A percentile compares a stretch with the other conserved stretches of the same genome.
phyloP scores from a whole-genome alignment of 164 flowering plant species.

The Akebia trifoliata region DNA sequence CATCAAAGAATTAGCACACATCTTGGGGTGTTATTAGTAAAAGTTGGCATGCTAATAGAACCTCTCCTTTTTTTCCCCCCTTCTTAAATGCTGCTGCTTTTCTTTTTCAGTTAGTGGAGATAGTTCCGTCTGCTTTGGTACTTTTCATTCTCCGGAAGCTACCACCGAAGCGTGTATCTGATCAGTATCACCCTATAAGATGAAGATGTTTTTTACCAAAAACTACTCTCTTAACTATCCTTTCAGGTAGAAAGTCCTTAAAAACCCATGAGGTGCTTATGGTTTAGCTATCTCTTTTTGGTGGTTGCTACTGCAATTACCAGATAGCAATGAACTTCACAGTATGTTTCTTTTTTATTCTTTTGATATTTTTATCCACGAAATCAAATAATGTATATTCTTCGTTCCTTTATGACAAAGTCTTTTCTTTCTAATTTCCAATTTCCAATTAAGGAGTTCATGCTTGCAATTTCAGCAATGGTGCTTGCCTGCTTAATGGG shows the following conservation, averaged over 20 bases:
- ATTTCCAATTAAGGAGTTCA: too few relatives aligned
- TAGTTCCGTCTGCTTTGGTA: constrained; percentile 67
- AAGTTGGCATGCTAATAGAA: too few relatives aligned
- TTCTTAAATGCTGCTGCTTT: too few relatives aligned
- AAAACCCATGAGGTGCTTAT: neutral
- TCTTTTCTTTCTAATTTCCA: too few relatives aligned
- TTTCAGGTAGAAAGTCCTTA: neutral
- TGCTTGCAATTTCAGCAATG: too few relatives aligned
- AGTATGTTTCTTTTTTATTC: neutral
- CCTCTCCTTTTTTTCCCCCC: neutral
- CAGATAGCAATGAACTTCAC: neutral
- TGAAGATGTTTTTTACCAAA: constrained; percentile 13
- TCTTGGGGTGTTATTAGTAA: too few relatives aligned
- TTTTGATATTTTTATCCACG: neutral
- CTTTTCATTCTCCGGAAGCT: constrained; percentile 77
- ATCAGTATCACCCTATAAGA: constrained; percentile 64
- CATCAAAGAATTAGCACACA: too few relatives aligned
- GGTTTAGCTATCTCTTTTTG: neutral
- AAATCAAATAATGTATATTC: too few relatives aligned
- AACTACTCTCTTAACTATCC: neutral
- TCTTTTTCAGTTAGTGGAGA: constrained; percentile 58
- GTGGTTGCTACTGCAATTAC: neutral
- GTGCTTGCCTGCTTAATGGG: too few relatives aligned
- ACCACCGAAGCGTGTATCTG: constrained; percentile 66
- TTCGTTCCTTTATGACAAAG: too few relatives aligned